phyloP scores from a whole-genome alignment of 2,329 filamentous ascomycete species.

The Calonectria multiphialidica region DNA sequence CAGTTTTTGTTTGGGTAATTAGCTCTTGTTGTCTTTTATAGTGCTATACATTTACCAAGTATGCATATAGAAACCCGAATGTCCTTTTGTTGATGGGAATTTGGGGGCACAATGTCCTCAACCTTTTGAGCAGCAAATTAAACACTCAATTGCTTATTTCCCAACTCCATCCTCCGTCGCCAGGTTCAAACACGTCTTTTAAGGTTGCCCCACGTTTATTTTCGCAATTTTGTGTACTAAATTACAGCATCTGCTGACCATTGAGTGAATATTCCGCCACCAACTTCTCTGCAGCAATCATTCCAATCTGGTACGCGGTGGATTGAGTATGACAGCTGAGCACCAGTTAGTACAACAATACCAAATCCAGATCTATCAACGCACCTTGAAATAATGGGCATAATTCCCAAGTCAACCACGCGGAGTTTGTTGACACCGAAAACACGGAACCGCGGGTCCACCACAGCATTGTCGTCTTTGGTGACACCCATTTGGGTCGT shows the following conservation, averaged over 20 bases:
- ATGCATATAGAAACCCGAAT: too few relatives aligned
- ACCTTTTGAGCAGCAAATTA: too few relatives aligned
- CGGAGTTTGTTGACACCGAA: conserved; percentile 36
- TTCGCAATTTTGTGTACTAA: neutral
- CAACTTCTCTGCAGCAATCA: conserved; percentile 61
- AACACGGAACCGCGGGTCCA: conserved; percentile 52
- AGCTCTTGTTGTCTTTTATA: too few relatives aligned
- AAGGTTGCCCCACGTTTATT: too few relatives aligned
- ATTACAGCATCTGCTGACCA: neutral
- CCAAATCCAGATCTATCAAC: neutral
- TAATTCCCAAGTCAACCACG: conserved; percentile 38
- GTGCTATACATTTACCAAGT: too few relatives aligned
- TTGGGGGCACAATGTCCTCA: neutral
- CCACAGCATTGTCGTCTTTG: conserved; percentile 56
- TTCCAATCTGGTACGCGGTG: conserved; percentile 65
- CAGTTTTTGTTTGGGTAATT: too few relatives aligned
- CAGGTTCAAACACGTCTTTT: too few relatives aligned
- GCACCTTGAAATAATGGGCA: conserved; percentile 48
- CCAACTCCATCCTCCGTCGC: too few relatives aligned
- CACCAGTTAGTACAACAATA: neutral
- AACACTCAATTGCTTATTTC: too few relatives aligned
- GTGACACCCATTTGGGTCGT: conserved; percentile 68
- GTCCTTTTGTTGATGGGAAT: neutral
- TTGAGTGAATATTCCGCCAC: conserved; percentile 29
- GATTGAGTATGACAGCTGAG: conserved; percentile 64